Percentiles rank a stretch among this genome's conserved stretches.
Evolutionary conservation across 108 stramenopile species (phyloP).

Genomic region (Hondaea fermentalgiana): DNA sequence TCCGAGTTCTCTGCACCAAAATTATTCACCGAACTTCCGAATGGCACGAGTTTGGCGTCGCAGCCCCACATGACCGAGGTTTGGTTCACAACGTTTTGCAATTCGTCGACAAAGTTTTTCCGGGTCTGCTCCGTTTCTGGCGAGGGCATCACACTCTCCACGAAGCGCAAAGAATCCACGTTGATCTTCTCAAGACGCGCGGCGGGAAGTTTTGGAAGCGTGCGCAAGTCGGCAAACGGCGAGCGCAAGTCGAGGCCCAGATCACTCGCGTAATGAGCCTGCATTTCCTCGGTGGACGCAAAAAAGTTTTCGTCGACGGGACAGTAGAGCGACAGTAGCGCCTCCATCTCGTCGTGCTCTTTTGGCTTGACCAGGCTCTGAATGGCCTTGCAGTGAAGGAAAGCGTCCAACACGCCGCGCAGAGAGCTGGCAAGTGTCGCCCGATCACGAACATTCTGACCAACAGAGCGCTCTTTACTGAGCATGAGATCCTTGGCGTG

Average conservation of each 20-base stretch:
- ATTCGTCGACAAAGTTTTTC: background rate
- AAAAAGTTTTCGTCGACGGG: background rate
- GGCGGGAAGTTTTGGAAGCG: background rate
- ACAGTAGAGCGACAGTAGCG: background rate
- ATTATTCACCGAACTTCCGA: constrained; percentile 47
- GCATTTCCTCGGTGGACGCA: background rate
- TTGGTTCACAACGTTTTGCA: background rate
- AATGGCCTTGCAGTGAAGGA: background rate
- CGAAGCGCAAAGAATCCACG: background rate
- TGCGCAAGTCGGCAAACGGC: background rate
- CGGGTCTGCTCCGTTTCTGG: background rate
- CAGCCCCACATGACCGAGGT: background rate
- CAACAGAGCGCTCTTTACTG: background rate
- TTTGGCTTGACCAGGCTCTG: background rate
- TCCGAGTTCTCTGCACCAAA: constrained; percentile 43
- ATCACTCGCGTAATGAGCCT: background rate
- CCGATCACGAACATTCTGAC: background rate
- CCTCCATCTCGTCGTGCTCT: background rate
- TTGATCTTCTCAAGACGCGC: background rate
- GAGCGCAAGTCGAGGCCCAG: background rate
- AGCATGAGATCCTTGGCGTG: background rate
- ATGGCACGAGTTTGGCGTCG: constrained; percentile 19
- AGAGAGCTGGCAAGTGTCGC: background rate
- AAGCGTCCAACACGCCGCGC: background rate
- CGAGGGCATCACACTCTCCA: background rate